These are phyloP conservation scores for Phyllosticta citriasiana DNA, from an alignment of 2,329 filamentous ascomycete genomes.

Conservation along the genomic window DNA sequence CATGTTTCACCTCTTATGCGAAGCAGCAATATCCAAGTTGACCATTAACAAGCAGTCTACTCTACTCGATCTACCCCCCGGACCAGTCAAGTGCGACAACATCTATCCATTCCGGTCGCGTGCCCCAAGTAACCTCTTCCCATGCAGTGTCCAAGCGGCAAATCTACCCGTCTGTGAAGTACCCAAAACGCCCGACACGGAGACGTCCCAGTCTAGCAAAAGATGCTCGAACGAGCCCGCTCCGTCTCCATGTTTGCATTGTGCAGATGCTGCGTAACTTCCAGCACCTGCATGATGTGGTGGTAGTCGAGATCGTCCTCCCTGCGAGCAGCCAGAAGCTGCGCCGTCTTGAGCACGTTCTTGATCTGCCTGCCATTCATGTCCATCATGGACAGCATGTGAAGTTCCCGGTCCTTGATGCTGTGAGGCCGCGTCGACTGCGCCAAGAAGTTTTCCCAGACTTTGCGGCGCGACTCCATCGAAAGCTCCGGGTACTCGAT, in stretches of 20 bases:
- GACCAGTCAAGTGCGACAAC: too few relatives aligned
- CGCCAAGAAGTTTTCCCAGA: slow-evolving; percentile 38
- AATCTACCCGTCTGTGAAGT: too few relatives aligned
- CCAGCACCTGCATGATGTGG: slow-evolving; percentile 26
- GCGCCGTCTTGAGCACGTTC: slow-evolving; percentile 33
- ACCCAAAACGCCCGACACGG: background rate
- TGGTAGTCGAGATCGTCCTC: slow-evolving; percentile 18
- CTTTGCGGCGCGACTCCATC: slow-evolving; percentile 23
- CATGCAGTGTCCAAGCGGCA: too few relatives aligned
- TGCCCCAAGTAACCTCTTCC: too few relatives aligned
- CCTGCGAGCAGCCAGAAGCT: slow-evolving; percentile 19
- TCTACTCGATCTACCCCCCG: too few relatives aligned
- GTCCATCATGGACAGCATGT: slow-evolving; percentile 19
- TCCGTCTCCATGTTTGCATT: slow-evolving; percentile 23
- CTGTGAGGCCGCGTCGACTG: slow-evolving; percentile 15
- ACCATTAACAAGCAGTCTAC: too few relatives aligned
- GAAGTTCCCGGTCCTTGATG: slow-evolving; percentile 22
- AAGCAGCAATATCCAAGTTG: too few relatives aligned
- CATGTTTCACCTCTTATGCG: too few relatives aligned
- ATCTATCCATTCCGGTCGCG: too few relatives aligned
- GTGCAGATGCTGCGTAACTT: slow-evolving; percentile 31
- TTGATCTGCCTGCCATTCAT: slow-evolving; percentile 35
- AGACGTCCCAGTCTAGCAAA: slow-evolving; percentile 7
- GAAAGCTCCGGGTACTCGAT: slow-evolving; percentile 34
- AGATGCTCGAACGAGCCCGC: slow-evolving; percentile 12